Evolutionary conservation across 179 eudicot species (phyloP).

Genomic region (Spergularia azorica): DNA sequence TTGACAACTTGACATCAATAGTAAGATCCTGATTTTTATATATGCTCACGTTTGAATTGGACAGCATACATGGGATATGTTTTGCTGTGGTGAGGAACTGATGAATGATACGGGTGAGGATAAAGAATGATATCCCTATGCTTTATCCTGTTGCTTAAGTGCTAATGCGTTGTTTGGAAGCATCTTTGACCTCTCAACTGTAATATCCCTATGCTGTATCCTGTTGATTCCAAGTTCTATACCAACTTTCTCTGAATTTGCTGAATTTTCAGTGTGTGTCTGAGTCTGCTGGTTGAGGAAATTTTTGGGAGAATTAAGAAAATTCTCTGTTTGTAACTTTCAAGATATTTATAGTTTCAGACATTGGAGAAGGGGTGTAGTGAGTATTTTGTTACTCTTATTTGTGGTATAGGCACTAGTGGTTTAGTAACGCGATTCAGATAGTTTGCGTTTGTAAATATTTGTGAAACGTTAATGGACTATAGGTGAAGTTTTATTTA

Average conservation of each 20-base stretch:
- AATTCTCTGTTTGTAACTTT: neutral
- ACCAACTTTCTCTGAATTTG: no score
- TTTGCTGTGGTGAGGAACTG: neutral
- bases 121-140: neutral
- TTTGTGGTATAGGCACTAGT: neutral
- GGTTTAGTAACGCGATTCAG: neutral
- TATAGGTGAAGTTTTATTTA: neutral
- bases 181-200: neutral
- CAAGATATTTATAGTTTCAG: no score
- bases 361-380: neutral
- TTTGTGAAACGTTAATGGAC: neutral
- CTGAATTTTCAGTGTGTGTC: no score
- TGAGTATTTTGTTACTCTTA: conserved; percentile 5
- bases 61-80: neutral
- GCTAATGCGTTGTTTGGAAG: no score
- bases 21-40: neutral
- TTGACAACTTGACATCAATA: no score
- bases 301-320: neutral
- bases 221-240: neutral
- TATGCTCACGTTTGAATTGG: neutral
- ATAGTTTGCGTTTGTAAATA: neutral
- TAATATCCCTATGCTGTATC: neutral
- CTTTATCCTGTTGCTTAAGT: neutral
- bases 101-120: neutral
- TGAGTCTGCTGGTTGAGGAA: conserved; percentile 1